Conservation (phyloP, 495 filamentous ascomycete species). For the Aspergillus mulundensis region DNA sequence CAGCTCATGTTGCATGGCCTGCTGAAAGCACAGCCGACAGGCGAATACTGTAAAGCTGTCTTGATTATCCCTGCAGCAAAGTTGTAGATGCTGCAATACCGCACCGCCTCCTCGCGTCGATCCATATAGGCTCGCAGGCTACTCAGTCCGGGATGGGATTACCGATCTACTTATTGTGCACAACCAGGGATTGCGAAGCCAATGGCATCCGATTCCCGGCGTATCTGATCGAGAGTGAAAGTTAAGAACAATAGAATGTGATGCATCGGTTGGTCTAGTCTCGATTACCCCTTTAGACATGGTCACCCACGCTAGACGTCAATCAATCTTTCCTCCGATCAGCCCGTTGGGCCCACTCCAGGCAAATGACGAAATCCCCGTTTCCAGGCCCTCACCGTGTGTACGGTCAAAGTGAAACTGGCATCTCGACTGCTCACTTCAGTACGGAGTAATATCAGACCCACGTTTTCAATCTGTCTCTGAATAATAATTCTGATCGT, state of each 20-base stretch:
- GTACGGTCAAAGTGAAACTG: conserved; percentile 10
- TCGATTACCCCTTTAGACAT: conserved; percentile 13
- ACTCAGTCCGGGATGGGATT: conserved; percentile 7
- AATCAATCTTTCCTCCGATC: conserved; percentile 23
- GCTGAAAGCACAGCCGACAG: background rate
- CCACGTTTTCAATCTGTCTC: conserved; percentile 12
- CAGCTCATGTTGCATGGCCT: background rate
- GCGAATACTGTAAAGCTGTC: background rate
- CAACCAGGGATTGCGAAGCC: background rate
- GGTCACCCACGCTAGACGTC: conserved; percentile 17
- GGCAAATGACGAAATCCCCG: conserved; percentile 12
- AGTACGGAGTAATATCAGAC: conserved; percentile 18
- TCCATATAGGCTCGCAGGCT: background rate
- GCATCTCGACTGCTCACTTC: conserved; percentile 20
- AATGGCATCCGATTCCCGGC: background rate
- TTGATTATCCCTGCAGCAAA: background rate
- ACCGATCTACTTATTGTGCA: conserved; percentile 1
- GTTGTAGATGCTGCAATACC: conserved; percentile 11
- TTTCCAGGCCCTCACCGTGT: conserved; percentile 2
- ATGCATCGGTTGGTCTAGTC: background rate
- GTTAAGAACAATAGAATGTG: background rate
- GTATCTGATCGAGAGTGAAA: conserved; percentile 1
- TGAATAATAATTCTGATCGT: conserved; percentile 11
- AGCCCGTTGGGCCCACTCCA: conserved; percentile 21
- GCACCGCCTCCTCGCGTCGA: conserved; percentile 15